Evolutionary conservation across 2,329 filamentous ascomycete species (phyloP), one percentile per base, ranked within the genome.

Genomic region (Pseudocercospora crystallina): DNA sequence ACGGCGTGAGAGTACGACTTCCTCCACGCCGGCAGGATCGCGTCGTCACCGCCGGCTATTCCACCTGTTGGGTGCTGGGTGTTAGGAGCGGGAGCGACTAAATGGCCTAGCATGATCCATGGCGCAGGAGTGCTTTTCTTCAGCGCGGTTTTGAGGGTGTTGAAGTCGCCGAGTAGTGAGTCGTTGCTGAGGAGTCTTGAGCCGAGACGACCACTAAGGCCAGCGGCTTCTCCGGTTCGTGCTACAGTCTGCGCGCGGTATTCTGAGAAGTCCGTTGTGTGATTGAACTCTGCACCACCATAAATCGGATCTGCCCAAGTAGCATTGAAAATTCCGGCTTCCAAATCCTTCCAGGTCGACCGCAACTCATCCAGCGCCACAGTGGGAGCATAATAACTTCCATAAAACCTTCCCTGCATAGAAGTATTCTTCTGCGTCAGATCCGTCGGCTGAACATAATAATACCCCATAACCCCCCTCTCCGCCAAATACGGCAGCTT

Each of bases 1-100:
- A 54, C 54, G 20, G 51, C 36, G 42, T 61, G 57, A 13, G 49
- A 33, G 9, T 46, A 54, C 8, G 59, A 39, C 39, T 53, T 54
- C 13, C 54, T 39, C 57, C 59, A 59, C 4, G 54, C 59, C 8
- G 57, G 59, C 10, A 54, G 40, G 7, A 59, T 47, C 12, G 57
- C 52, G 39, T 59, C 34, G 9, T 35, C 49, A 12, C 57, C 55
- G 20, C 59, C 54, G 15, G 53, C 53, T 13, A 39, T 49, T 5
- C 59, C 54, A 10, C 47, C 44, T 8, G 31, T 42, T 3, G 50
- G 43, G 13, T 32, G 14, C 14, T 31, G 36, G 5, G 34, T 35
- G n/a, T 44, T 47, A 3, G 46, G 42, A 13, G 47, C 53, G n/a
- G 49, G 32, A n/a, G 35, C 53, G 12, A 58, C 41, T 3, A 56